Evolutionary conservation across 1,284 basidiomycete genomes (phyloP), one percentile per base, ranked within the genome.

Genomic region (Boletus smithii): DNA sequence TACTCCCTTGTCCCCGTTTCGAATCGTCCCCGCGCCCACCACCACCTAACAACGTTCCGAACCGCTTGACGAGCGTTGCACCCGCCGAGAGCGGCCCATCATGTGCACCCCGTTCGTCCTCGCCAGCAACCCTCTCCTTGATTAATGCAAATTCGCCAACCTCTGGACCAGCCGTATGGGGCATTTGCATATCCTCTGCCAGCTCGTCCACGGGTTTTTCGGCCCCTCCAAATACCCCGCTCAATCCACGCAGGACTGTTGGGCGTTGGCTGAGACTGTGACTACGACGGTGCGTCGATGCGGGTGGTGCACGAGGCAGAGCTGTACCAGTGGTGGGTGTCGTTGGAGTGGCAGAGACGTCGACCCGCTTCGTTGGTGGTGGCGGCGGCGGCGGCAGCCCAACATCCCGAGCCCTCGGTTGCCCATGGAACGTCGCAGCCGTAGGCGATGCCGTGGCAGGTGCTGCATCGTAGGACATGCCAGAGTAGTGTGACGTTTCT

Each of bases 221-320:
- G 5, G 66, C 66, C 46, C 70, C 70, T 14, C 78, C 76, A 60
- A 84, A 80, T 69, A 81, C 72, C 10, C 66, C 69, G 11, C 65
- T 57, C 66, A 72, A 64, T 4, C 68, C 68, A 30, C 71, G 66
- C 17, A 70, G 52, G 10, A 68, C 68, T 24, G 72, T 74, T 26
- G 84, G 88, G 13, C 83, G 72, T 60, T 88, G 85, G 55, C 83
- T 88, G 57, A 91, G 73, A 60, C 84, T 88, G 62, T 90, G 88
- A 54, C 82, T 87, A 41, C 85, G 72, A 44, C 79, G 73, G 63
- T 87, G 86, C 9, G 79, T 81, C 40, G 80, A 80, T 17, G 79
- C 80, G 18, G 82, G 81, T 5, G 85, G 83, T 5, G 81, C 79
- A 26, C 82, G 73, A 0, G 83, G 82, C 42, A 85, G 50, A 8